Evolutionary conservation across 2,329 filamentous ascomycete species (phyloP).

Genomic region (Aureobasidium sp.): DNA sequence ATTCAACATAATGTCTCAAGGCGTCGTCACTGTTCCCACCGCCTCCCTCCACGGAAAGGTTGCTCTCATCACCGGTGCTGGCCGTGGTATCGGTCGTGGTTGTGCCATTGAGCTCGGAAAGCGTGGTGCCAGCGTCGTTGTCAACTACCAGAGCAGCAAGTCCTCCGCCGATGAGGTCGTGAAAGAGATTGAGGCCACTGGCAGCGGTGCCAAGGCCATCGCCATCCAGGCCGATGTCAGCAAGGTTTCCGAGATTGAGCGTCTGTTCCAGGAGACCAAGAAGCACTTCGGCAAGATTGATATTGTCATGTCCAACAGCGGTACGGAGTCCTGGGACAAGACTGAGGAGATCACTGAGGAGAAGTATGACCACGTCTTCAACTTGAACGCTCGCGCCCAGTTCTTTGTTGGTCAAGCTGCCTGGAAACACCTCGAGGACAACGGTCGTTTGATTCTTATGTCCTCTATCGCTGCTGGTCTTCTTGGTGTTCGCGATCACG

Average conservation of each 20-base stretch:
- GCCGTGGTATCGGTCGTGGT: constrained; percentile 59
- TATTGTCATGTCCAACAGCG: constrained; percentile 48
- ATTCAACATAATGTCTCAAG: constrained; percentile 15
- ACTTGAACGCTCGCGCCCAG: constrained; percentile 61
- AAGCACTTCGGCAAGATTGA: constrained; percentile 37
- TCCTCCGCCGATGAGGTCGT: constrained; percentile 43
- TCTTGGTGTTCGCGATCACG: constrained; percentile 62
- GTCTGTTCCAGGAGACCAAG: constrained; percentile 44
- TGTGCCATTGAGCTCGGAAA: constrained; percentile 61
- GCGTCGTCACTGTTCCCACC: constrained; percentile 35
- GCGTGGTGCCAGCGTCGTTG: constrained; percentile 56
- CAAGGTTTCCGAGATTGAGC: constrained; percentile 51
- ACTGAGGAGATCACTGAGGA: constrained; percentile 62
- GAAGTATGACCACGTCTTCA: constrained; percentile 65
- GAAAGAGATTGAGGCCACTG: constrained; percentile 38
- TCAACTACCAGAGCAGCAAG: constrained; percentile 57
- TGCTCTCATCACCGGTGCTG: constrained; percentile 57
- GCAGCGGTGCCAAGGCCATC: constrained; percentile 45
- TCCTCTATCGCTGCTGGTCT: constrained; percentile 62
- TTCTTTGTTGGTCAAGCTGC: constrained; percentile 74
- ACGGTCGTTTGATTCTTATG: constrained; percentile 69
- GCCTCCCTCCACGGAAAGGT: constrained; percentile 47
- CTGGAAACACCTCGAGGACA: constrained; percentile 61
- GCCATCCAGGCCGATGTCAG: constrained; percentile 54
- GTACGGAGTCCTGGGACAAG: constrained; percentile 61